Evolutionary conservation across 148 eudicot genomes (phyloP).

Genomic region (Rhododendron henanense): DNA sequence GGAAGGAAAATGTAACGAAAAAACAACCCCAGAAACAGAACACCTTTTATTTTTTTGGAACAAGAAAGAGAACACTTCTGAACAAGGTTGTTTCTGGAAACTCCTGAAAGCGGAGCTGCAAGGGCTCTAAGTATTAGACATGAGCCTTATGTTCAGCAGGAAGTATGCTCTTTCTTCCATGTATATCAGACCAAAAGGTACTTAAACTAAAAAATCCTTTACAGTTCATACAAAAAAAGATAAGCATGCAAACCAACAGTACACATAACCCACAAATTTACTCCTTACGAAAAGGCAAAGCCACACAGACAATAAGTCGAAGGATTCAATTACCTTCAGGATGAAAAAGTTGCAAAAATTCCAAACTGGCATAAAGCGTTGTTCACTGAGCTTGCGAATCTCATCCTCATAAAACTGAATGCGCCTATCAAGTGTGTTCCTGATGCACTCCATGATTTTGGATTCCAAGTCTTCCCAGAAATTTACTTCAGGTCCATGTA

Average conservation of each 20-base stretch:
- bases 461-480: conserved; percentile 95
- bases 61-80: neutral
- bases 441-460: conserved; percentile 77
- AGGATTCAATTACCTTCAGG: conserved; percentile 56
- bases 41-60: neutral
- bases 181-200: neutral
- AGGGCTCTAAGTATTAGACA: neutral
- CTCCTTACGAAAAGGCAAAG: conserved; percentile 8
- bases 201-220: neutral
- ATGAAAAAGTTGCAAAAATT: conserved; percentile 94
- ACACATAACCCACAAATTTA: neutral
- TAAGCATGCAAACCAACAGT: conserved; percentile 7
- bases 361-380: conserved; percentile 91
- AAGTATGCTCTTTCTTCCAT: neutral
- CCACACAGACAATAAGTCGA: conserved; percentile 4
- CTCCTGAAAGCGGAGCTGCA: neutral
- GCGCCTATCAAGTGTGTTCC: conserved; percentile 84
- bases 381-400: conserved; percentile 95
- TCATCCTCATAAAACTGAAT: conserved; percentile 94
- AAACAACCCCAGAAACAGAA: neutral
- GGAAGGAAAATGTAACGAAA: conserved; percentile 12
- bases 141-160: neutral
- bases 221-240: neutral
- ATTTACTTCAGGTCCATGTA: conserved; percentile 68
- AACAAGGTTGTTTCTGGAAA: neutral